These are phyloP conservation scores for Aeschynomene evenia DNA, from an alignment of 306 rosid genomes.

Conservation along the genomic window DNA sequence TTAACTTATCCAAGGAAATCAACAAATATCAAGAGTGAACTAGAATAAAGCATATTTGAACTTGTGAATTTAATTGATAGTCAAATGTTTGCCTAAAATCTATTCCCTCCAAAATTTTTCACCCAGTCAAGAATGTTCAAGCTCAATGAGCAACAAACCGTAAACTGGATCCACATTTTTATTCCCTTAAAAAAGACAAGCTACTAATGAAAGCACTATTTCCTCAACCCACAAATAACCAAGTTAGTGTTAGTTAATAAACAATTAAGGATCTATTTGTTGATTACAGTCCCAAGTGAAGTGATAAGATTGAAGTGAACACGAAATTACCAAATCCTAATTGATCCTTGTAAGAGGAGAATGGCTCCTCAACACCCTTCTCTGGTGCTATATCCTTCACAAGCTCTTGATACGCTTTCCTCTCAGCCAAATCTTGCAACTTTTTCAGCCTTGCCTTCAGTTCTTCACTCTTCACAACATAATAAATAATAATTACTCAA, in stretches of 20 bases:
- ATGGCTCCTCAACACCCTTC: conserved; percentile 58
- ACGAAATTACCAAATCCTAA: conserved; percentile 67
- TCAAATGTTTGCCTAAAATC: neutral
- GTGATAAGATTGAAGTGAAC: conserved; percentile 7
- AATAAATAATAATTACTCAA: conserved; percentile 3
- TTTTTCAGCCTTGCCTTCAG: conserved; percentile 66
- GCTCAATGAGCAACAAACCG: neutral
- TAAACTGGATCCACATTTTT: neutral
- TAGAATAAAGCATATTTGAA: neutral
- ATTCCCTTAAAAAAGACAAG: neutral
- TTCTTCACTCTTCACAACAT: conserved; percentile 69
- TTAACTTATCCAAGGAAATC: neutral
- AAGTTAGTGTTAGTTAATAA: neutral
- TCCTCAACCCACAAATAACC: conserved; percentile 3
- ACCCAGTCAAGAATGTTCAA: too few relatives aligned
- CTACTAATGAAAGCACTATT: neutral
- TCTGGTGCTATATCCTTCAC: conserved; percentile 72
- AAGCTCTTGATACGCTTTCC: conserved; percentile 80
- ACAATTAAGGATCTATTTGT: neutral
- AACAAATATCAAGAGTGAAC: conserved; percentile 3
- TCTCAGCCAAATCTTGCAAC: conserved; percentile 71
- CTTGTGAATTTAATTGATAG: neutral
- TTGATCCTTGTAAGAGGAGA: conserved; percentile 92
- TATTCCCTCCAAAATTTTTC: neutral
- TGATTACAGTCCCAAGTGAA: neutral